Percentiles rank a stretch among this genome's conserved stretches.
Conservation (phyloP, 2,329 filamentous ascomycete species). For the Pseudocercospora macadamiae region DNA sequence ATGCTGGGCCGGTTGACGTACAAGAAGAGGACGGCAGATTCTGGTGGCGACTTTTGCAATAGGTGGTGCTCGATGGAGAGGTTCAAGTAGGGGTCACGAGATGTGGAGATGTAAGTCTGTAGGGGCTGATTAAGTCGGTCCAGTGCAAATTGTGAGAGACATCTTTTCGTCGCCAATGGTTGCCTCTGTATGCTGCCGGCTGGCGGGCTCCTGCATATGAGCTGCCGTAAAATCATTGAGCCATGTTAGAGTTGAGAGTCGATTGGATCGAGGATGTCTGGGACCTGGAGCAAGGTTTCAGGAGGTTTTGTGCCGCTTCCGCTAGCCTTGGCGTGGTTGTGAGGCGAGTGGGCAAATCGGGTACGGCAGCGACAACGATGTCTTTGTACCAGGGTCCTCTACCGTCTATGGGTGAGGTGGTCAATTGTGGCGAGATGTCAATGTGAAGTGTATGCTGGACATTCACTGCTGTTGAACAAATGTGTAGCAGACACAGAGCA, state of each 20-base stretch:
- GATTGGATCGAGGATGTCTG: slow-evolving; percentile 22
- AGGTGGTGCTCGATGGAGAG: slow-evolving; percentile 93
- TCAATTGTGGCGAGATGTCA: too few relatives aligned
- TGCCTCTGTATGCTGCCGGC: slow-evolving; percentile 6
- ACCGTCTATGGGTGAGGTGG: too few relatives aligned
- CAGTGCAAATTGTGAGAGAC: slow-evolving; percentile 29
- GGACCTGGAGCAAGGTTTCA: neutral
- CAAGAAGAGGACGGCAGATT: slow-evolving; percentile 79
- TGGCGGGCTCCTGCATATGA: slow-evolving; percentile 28
- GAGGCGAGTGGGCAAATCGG: neutral
- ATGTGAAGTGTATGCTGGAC: too few relatives aligned
- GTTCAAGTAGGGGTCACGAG: slow-evolving; percentile 79
- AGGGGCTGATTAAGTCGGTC: slow-evolving; percentile 35
- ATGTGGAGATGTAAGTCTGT: slow-evolving; percentile 54
- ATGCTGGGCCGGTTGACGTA: slow-evolving; percentile 88
- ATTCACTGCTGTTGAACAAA: too few relatives aligned
- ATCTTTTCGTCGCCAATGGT: slow-evolving; percentile 26
- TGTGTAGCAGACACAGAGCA: neutral
- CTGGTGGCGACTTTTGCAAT: slow-evolving; percentile 70
- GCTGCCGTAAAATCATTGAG: slow-evolving; percentile 34
- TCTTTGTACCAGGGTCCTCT: neutral
- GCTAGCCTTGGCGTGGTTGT: slow-evolving; percentile 6
- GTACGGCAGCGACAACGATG: neutral
- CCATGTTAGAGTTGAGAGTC: slow-evolving; percentile 20
- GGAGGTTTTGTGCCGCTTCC: slow-evolving; percentile 4